These are phyloP conservation scores for Conticribra weissflogii DNA, from an alignment of 108 stramenopile species.

Conservation along the genomic window DNA sequence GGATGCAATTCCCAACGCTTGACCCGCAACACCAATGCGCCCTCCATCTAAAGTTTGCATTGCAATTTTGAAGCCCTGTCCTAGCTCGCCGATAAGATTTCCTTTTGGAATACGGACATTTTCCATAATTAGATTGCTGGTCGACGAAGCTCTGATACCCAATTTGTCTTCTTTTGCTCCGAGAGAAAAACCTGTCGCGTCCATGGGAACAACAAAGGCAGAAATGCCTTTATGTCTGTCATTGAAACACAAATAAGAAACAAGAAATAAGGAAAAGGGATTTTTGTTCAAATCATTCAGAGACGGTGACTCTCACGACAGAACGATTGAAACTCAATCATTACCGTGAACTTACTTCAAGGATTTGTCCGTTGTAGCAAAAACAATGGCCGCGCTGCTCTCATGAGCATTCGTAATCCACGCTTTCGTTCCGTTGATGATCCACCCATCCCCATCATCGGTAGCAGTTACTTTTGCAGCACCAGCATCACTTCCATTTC, in stretches of 20 bases:
- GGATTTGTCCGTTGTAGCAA: conserved; percentile 97
- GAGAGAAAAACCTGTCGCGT: conserved; percentile 88
- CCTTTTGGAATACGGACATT: conserved; percentile 85
- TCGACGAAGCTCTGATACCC: conserved; percentile 95
- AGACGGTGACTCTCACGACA: not conserved
- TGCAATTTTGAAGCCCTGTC: conserved; percentile 96
- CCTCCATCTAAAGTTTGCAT: conserved; percentile 97
- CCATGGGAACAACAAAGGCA: conserved; percentile 87
- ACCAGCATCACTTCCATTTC: conserved; percentile 93
- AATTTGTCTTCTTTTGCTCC: conserved; percentile 98
- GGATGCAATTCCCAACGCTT: conserved; percentile 93
- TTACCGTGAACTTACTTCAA: conserved; percentile 80
- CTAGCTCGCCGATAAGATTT: conserved; percentile 81
- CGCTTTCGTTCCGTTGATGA: conserved; percentile 97
- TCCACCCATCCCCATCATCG: conserved; percentile 87
- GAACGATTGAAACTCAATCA: not conserved
- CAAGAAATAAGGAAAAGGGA: no score
- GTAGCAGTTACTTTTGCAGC: conserved; percentile 94
- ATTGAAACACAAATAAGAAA: not conserved
- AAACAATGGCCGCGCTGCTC: conserved; percentile 90
- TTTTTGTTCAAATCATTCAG: not conserved
- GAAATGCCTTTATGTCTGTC: conserved; percentile 94
- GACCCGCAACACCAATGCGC: conserved; percentile 96
- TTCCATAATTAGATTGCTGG: conserved; percentile 95
- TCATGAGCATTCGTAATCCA: conserved; percentile 99